These are phyloP conservation scores for Pythium monospermum DNA, from an alignment of 352 stramenopile species.

Conservation along the genomic window DNA sequence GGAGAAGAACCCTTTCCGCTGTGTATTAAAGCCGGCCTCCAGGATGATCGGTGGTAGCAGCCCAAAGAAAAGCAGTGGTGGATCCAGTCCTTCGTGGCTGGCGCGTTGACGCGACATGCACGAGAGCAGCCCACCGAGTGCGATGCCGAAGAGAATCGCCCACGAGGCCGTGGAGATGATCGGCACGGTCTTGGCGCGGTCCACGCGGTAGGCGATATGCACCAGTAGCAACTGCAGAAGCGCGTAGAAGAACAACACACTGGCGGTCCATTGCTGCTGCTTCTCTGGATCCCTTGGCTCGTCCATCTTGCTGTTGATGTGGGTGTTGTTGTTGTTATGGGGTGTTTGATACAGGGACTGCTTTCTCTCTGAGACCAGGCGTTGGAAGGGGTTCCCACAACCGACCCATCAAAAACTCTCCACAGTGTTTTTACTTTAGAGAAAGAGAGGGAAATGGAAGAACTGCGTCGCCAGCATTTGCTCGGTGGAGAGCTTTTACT, in stretches of 20 bases:
- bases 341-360: too few relatives aligned
- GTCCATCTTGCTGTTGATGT: too few relatives aligned
- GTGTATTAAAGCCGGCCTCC: slow-evolving; percentile 57
- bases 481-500: slow-evolving; percentile 41
- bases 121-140: slow-evolving; percentile 7
- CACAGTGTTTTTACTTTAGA: too few relatives aligned
- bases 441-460: slow-evolving; percentile 10
- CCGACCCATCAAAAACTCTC: too few relatives aligned
- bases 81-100: slow-evolving; percentile 10
- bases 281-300: too few relatives aligned
- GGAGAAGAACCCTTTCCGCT: slow-evolving; percentile 55
- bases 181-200: slow-evolving; percentile 10
- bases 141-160: slow-evolving; percentile 15
- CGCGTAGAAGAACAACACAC: slow-evolving; percentile 17
- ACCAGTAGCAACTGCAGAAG: slow-evolving; percentile 20
- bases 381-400: too few relatives aligned
- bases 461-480: slow-evolving; percentile 24
- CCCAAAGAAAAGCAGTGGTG: slow-evolving; percentile 45
- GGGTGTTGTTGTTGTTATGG: too few relatives aligned
- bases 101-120: slow-evolving; percentile 12
- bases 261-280: slow-evolving; percentile 16
- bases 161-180: slow-evolving; percentile 17
- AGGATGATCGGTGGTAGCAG: slow-evolving; percentile 62
- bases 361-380: too few relatives aligned
- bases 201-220: slow-evolving; percentile 21